Evolutionary conservation across 345 rosid genomes (phyloP).

Genomic region (Citrus mangshanensis): DNA sequence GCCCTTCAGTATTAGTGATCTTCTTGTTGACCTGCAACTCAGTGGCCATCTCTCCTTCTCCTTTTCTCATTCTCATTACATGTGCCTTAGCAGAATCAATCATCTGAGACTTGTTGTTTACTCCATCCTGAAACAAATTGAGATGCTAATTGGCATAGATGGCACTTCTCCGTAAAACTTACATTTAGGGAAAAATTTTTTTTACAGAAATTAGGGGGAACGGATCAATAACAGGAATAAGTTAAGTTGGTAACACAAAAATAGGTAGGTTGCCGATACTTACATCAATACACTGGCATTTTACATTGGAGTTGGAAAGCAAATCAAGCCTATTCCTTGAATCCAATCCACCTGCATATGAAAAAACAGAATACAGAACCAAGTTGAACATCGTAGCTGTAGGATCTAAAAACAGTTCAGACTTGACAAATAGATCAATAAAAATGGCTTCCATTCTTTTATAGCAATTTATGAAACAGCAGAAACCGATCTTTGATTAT

Average conservation of each 20-base stretch:
- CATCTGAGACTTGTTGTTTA: slow-evolving; percentile 4
- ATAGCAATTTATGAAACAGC: neutral
- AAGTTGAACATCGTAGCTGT: neutral
- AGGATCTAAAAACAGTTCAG: neutral
- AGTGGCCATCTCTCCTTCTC: slow-evolving; percentile 27
- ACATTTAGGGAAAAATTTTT: neutral
- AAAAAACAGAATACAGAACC: neutral
- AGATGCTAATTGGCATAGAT: slow-evolving; percentile 6
- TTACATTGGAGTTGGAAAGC: slow-evolving; percentile 31
- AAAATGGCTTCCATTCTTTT: neutral
- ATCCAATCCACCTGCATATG: slow-evolving; percentile 36
- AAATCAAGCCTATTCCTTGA: slow-evolving; percentile 35
- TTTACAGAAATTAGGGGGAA: neutral
- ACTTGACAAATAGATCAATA: neutral
- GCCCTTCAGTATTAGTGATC: slow-evolving; percentile 21
- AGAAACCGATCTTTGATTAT: neutral
- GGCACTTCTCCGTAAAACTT: neutral
- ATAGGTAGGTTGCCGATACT: slow-evolving; percentile 22
- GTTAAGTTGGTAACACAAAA: neutral
- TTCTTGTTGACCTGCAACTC: slow-evolving; percentile 36
- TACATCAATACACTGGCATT: slow-evolving; percentile 36
- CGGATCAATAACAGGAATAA: neutral
- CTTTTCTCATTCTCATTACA: slow-evolving; percentile 13
- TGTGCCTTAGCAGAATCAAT: slow-evolving; percentile 15
- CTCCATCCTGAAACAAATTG: slow-evolving; percentile 27